Evolutionary conservation across 305 asterid species (phyloP).

Genomic region (Fraxinus sp.): DNA sequence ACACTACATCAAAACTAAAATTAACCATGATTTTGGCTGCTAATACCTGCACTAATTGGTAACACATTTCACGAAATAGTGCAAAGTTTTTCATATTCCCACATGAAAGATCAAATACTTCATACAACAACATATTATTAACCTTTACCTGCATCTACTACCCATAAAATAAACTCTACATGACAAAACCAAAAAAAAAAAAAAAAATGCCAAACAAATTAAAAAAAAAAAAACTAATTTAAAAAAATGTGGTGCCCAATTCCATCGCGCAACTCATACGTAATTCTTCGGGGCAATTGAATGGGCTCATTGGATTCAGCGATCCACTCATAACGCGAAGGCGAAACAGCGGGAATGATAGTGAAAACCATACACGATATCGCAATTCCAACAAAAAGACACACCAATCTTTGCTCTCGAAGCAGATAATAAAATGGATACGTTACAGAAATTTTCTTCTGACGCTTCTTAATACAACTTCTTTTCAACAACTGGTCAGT

Average conservation of each 20-base stretch:
- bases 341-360: constrained; percentile 21
- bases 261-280: constrained; percentile 31
- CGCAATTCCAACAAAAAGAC: constrained; percentile 54
- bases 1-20: not conserved
- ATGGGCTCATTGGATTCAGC: constrained; percentile 24
- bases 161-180: not conserved
- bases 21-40: not conserved
- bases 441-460: constrained; percentile 2
- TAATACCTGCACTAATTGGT: not conserved
- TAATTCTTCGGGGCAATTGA: constrained; percentile 30
- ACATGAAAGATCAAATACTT: not conserved
- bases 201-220: not conserved
- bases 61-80: not conserved
- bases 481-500: constrained; percentile 32
- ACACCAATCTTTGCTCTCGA: constrained; percentile 53
- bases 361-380: constrained; percentile 41
- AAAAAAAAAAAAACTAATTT: too few relatives aligned
- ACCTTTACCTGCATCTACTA: not conserved
- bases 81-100: not conserved
- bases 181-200: not conserved
- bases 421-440: constrained; percentile 47
- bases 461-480: constrained; percentile 21
- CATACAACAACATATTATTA: not conserved
- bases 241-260: constrained; percentile 24
- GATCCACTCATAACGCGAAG: constrained; percentile 7